phyloP scores from a whole-genome alignment of 768 basidiomycete species.

The Aureoboletus auriporus region DNA sequence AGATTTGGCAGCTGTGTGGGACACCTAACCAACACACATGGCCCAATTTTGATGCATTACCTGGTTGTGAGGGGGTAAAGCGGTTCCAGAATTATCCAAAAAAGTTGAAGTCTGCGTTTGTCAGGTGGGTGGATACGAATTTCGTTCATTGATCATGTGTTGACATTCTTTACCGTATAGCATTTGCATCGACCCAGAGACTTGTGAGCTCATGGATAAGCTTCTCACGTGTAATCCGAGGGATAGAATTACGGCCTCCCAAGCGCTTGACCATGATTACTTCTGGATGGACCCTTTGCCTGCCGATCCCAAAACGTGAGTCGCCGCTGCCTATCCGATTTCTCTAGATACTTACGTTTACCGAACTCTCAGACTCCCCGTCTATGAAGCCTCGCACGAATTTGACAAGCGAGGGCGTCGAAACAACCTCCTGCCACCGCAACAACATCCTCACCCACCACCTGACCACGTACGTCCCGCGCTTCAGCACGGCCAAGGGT shows the following conservation, averaged over 20 bases:
- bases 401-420: conserved; percentile 73
- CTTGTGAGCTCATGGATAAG: conserved; percentile 78
- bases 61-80: conserved; percentile 77
- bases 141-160: conserved; percentile 1
- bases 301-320: conserved; percentile 77
- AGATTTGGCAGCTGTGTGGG: conserved; percentile 89
- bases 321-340: conserved; percentile 2
- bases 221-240: conserved; percentile 80
- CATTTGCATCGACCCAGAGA: conserved; percentile 64
- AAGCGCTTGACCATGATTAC: conserved; percentile 90
- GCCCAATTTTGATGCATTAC: conserved; percentile 72
- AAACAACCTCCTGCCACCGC: conserved; percentile 28
- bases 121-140: conserved; percentile 43
- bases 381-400: conserved; percentile 81
- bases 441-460: conserved; percentile 22
- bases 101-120: conserved; percentile 53
- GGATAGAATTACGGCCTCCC: conserved; percentile 76
- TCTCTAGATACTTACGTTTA: background rate
- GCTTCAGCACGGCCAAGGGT: conserved; percentile 25
- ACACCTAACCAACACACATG: conserved; percentile 79
- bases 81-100: conserved; percentile 53
- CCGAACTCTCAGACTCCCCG: conserved; percentile 49
- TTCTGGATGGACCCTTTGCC: conserved; percentile 92
- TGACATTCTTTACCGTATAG: conserved; percentile 5
- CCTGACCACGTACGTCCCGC: conserved; percentile 34